These are phyloP conservation scores for Eragrostis curvula DNA, from an alignment of 176 grass and related monocot species.

Conservation along the genomic window DNA sequence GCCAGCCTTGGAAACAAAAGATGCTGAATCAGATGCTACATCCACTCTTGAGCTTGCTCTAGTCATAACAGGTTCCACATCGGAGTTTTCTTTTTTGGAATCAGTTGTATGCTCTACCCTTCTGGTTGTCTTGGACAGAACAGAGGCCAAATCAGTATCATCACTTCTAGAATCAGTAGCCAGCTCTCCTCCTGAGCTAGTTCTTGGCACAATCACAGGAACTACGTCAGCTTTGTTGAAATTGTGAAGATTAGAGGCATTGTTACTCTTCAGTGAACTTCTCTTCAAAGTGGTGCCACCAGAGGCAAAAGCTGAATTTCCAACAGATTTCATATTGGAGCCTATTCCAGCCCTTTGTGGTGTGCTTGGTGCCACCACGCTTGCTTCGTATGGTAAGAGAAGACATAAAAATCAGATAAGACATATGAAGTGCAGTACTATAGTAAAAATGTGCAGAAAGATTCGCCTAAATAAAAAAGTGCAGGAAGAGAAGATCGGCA, in stretches of 20 bases:
- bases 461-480: too few species aligned
- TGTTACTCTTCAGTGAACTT: conserved; percentile 69
- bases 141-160: conserved; percentile 46
- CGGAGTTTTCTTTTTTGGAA: conserved; percentile 63
- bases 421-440: conserved; percentile 31
- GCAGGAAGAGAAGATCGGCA: conserved; percentile 34
- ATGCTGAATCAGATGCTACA: conserved; percentile 55
- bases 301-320: conserved; percentile 59
- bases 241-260: conserved; percentile 58
- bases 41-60: conserved; percentile 74
- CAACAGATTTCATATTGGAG: conserved; percentile 56
- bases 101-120: conserved; percentile 49
- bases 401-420: conserved; percentile 35
- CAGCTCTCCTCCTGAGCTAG: conserved; percentile 73
- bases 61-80: conserved; percentile 54
- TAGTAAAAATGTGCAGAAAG: conserved; percentile 37
- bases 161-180: conserved; percentile 68
- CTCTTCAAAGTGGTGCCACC: conserved; percentile 63
- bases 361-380: conserved; percentile 55
- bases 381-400: conserved; percentile 67
- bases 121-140: conserved; percentile 57
- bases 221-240: conserved; percentile 66
- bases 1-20: conserved; percentile 56
- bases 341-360: conserved; percentile 73
- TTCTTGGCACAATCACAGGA: conserved; percentile 83